phyloP scores from a whole-genome alignment of 306 rosid genomes.

The Castanea sativa region DNA sequence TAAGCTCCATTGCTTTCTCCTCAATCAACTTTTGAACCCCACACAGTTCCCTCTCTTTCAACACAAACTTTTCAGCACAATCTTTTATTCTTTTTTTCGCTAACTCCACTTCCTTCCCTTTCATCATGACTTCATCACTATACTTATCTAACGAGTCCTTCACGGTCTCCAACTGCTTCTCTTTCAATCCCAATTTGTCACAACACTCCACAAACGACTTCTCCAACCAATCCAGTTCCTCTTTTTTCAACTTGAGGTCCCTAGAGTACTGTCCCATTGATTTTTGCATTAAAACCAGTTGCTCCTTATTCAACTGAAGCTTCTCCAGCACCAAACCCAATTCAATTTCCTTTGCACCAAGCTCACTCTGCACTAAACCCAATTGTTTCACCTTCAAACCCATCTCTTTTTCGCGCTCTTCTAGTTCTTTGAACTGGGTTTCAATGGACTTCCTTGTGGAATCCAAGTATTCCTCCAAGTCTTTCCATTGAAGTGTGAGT shows the following conservation, averaged over 20 bases:
- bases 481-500: conserved; percentile 44
- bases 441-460: conserved; percentile 13
- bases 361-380: not conserved
- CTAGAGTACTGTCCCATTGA: not conserved
- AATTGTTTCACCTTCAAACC: conserved; percentile 16
- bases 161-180: not conserved
- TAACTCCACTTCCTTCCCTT: not conserved
- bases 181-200: not conserved
- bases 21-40: conserved; percentile 9
- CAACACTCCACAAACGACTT: conserved; percentile 2
- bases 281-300: not conserved
- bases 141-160: not conserved
- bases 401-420: conserved; percentile 18
- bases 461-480: conserved; percentile 46
- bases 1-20: conserved; percentile 18
- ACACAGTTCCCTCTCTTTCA: conserved; percentile 6
- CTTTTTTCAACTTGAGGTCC: not conserved
- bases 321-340: not conserved
- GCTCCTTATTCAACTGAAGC: not conserved
- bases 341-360: not conserved
- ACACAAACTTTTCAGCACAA: not conserved
- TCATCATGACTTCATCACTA: not conserved
- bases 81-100: not conserved
- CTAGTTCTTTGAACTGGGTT: not conserved
- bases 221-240: not conserved